Evolutionary conservation across 306 rosid species (phyloP).

Genomic region (Morella rubra): DNA sequence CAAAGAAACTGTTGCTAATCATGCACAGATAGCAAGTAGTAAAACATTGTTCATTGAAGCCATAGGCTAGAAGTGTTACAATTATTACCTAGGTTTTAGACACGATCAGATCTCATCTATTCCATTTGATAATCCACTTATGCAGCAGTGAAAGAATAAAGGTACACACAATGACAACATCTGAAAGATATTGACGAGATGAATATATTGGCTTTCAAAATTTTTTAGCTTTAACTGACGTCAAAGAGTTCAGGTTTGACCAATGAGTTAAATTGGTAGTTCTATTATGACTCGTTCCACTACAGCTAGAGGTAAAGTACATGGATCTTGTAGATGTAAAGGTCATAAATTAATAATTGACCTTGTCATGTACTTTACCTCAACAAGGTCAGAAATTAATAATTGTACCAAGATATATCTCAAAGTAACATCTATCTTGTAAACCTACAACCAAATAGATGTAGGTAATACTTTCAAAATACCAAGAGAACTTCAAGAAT

Average conservation of each 20-base stretch:
- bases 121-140: background rate
- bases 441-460: background rate
- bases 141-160: background rate
- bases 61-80: slow-evolving; percentile 2
- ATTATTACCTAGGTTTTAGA: background rate
- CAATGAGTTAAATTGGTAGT: background rate
- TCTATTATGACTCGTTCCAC: background rate
- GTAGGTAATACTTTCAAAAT: background rate
- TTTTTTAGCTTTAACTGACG: background rate
- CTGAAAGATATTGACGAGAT: background rate
- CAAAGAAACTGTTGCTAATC: background rate
- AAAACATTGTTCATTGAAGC: background rate
- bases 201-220: background rate
- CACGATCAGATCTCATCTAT: background rate
- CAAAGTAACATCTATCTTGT: background rate
- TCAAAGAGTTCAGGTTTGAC: background rate
- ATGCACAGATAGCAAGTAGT: background rate
- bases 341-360: background rate
- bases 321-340: background rate
- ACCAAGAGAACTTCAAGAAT: background rate
- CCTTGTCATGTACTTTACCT: too few relatives aligned
- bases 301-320: background rate
- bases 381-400: background rate
- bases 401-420: background rate
- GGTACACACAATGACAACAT: background rate